These are phyloP conservation scores for Salvia sclarea DNA, from an alignment of 305 asterid species.

Conservation along the genomic window DNA sequence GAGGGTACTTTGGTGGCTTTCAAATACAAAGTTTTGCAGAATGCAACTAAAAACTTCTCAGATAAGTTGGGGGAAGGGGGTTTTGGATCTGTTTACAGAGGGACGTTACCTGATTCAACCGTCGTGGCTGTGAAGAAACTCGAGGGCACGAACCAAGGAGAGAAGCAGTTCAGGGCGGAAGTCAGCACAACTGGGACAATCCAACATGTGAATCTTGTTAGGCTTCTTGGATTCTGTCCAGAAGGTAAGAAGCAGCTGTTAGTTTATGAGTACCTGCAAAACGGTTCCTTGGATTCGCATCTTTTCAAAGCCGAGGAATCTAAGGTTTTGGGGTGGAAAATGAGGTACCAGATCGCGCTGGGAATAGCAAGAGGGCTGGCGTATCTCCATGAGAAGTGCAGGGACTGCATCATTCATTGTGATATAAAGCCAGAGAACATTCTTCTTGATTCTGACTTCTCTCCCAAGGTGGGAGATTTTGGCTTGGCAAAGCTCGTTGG, in stretches of 20 bases:
- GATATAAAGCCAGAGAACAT: constrained; percentile 75
- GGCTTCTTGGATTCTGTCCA: constrained; percentile 74
- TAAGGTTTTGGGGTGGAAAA: constrained; percentile 52
- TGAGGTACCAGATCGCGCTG: constrained; percentile 58
- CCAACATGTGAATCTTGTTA: constrained; percentile 69
- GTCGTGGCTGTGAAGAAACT: constrained; percentile 70
- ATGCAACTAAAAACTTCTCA: constrained; percentile 63
- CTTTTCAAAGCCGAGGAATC: constrained; percentile 49
- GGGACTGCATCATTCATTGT: constrained; percentile 75
- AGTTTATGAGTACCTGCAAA: constrained; percentile 69
- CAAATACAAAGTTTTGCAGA: constrained; percentile 56
- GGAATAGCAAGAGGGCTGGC: constrained; percentile 68
- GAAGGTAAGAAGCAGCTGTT: constrained; percentile 57
- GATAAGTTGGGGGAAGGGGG: constrained; percentile 76
- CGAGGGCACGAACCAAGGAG: constrained; percentile 73
- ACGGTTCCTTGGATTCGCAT: constrained; percentile 64
- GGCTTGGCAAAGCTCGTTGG: constrained; percentile 75
- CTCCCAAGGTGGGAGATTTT: constrained; percentile 70
- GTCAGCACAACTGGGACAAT: constrained; percentile 77
- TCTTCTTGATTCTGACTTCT: constrained; percentile 50
- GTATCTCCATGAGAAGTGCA: constrained; percentile 70
- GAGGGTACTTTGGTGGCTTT: constrained; percentile 68
- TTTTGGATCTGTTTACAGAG: constrained; percentile 74
- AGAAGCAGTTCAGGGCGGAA: constrained; percentile 78
- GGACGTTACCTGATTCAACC: constrained; percentile 58